A percentile compares a stretch with the other conserved stretches of the same genome.
phyloP scores from a whole-genome alignment of 805 yeast genomes.

The Hanseniaspora guilliermondii region DNA sequence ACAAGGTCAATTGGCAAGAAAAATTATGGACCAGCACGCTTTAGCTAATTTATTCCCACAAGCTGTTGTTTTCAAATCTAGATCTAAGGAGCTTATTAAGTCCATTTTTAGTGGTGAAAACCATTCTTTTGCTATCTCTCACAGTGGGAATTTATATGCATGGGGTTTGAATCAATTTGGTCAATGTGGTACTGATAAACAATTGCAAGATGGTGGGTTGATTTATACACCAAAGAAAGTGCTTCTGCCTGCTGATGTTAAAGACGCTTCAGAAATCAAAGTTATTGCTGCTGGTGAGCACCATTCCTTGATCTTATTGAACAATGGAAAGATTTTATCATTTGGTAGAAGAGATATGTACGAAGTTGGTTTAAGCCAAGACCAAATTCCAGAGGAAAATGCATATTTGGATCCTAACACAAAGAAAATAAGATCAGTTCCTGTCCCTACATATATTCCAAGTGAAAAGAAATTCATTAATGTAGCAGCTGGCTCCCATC shows the following conservation, averaged over 20 bases:
- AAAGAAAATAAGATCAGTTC: conserved; percentile 73
- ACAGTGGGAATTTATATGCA: conserved; percentile 54
- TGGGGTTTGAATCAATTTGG: conserved; percentile 98
- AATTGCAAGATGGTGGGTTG: conserved; percentile 74
- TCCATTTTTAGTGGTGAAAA: conserved; percentile 87
- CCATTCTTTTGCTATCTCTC: conserved; percentile 84
- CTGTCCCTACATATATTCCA: conserved; percentile 61
- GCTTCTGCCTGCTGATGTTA: conserved; percentile 45
- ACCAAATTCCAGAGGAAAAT: conserved; percentile 50
- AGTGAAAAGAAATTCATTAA: conserved; percentile 44
- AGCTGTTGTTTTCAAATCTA: conserved; percentile 28
- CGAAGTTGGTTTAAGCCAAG: conserved; percentile 57
- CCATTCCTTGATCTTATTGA: conserved; percentile 67
- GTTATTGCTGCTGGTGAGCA: conserved; percentile 88
- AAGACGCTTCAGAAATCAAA: conserved; percentile 30
- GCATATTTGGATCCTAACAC: conserved; percentile 62
- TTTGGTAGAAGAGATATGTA: conserved; percentile 93
- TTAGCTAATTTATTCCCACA: conserved; percentile 6
- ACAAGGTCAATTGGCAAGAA: conserved; percentile 82
- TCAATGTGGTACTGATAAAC: conserved; percentile 77
- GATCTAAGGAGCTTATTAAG: conserved; percentile 56
- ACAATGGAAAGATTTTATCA: conserved; percentile 59
- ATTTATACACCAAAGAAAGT: conserved; percentile 67
- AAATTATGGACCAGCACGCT: conserved; percentile 51
- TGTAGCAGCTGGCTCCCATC: conserved; percentile 83